A percentile compares a stretch with the other conserved stretches of the same genome.
These are phyloP conservation scores for Colletotrichum sp. DNA, from an alignment of 2,329 filamentous ascomycete genomes.

Conservation along the genomic window DNA sequence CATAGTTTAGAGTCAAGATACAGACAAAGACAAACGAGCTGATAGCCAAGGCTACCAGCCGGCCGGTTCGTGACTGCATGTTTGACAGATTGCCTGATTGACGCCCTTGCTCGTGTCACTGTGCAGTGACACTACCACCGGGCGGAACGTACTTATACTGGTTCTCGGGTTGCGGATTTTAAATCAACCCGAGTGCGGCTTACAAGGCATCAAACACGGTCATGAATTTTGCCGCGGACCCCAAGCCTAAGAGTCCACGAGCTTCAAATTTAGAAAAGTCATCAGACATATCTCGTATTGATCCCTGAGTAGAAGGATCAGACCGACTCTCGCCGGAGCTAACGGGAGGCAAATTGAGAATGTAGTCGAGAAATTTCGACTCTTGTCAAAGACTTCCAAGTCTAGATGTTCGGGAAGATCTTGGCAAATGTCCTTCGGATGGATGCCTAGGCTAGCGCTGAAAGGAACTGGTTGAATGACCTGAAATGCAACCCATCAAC, in stretches of 20 bases:
- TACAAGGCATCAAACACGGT: not conserved
- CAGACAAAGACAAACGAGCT: not conserved
- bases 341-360: not conserved
- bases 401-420: not conserved
- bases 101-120: not conserved
- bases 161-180: not conserved
- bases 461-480: not conserved
- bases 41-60: not conserved
- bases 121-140: not conserved
- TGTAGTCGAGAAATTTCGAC: not conserved
- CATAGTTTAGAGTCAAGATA: not conserved
- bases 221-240: not conserved
- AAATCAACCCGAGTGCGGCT: accelerated
- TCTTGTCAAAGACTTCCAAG: not conserved
- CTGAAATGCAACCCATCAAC: not conserved
- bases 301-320: not conserved
- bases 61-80: not conserved
- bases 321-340: not conserved
- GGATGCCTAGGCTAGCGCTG: not conserved
- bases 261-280: not conserved
- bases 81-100: not conserved
- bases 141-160: not conserved
- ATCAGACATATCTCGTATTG: not conserved
- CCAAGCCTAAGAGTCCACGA: not conserved
- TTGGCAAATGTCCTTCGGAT: not conserved